A percentile compares a stretch with the other conserved stretches of the same genome.
Evolutionary conservation across 768 basidiomycete species (phyloP).

Genomic region (Collybiopsis luxurians): DNA sequence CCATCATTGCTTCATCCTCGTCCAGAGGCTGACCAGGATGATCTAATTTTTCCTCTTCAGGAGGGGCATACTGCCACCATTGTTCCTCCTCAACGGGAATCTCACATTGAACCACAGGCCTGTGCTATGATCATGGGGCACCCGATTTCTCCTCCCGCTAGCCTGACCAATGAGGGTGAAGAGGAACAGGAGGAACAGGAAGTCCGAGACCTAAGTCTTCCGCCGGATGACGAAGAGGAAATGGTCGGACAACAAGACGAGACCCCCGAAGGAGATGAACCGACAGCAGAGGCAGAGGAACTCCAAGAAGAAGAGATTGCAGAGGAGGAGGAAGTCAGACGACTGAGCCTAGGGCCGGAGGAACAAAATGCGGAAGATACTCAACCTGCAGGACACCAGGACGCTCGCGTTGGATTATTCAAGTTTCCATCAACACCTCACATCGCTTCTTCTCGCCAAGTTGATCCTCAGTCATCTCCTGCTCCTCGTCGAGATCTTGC

Average conservation of each 20-base stretch:
- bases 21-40: neutral
- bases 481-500: slow-evolving; percentile 1
- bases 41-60: neutral
- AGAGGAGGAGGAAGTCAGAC: slow-evolving; percentile 15
- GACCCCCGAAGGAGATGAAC: neutral
- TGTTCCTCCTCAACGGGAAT: neutral
- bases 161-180: slow-evolving; percentile 8
- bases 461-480: neutral
- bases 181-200: slow-evolving; percentile 12
- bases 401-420: slow-evolving; percentile 8
- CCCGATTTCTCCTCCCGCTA: too few relatives aligned
- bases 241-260: too few relatives aligned
- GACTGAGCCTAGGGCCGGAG: neutral
- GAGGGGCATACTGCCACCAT: neutral
- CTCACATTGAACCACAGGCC: too few relatives aligned
- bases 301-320: slow-evolving; percentile 14
- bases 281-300: slow-evolving; percentile 5
- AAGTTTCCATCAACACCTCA: neutral
- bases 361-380: slow-evolving; percentile 20
- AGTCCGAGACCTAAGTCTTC: neutral
- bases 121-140: neutral
- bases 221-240: slow-evolving; percentile 1
- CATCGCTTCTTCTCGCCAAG: neutral
- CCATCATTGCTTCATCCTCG: neutral
- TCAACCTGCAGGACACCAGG: neutral